These are phyloP conservation scores for Xanthoconium stramineum DNA, from an alignment of 768 basidiomycete species.

Conservation along the genomic window DNA sequence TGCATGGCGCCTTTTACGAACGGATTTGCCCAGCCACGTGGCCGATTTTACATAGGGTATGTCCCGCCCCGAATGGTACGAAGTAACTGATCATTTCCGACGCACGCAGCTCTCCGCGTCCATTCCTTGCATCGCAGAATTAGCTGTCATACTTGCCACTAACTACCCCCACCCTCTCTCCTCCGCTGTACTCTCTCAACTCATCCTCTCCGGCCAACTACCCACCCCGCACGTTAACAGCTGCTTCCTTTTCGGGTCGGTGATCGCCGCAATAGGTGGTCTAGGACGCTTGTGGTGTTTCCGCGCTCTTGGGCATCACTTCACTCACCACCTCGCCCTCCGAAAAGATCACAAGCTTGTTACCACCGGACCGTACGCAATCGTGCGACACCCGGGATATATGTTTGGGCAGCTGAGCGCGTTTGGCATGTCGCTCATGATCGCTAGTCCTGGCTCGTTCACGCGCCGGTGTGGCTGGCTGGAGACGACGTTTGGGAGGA, in stretches of 20 bases:
- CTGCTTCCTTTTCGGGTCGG: slow-evolving; percentile 30
- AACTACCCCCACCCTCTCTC: slow-evolving; percentile 17
- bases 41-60: slow-evolving; percentile 25
- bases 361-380: slow-evolving; percentile 34
- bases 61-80: not conserved
- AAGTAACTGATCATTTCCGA: slow-evolving; percentile 2
- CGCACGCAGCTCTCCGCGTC: slow-evolving; percentile 23
- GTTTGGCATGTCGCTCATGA: slow-evolving; percentile 31
- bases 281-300: slow-evolving; percentile 38
- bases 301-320: slow-evolving; percentile 30
- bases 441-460: slow-evolving; percentile 32
- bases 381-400: slow-evolving; percentile 38
- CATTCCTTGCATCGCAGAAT: slow-evolving; percentile 29
- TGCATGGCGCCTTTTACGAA: slow-evolving; percentile 22
- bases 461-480: slow-evolving; percentile 27
- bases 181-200: slow-evolving; percentile 18
- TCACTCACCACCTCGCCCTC: slow-evolving; percentile 35
- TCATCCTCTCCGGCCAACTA: slow-evolving; percentile 17
- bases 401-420: slow-evolving; percentile 21
- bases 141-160: slow-evolving; percentile 18
- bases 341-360: slow-evolving; percentile 30
- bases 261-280: slow-evolving; percentile 27
- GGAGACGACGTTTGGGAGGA: slow-evolving; percentile 12
- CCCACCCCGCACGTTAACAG: slow-evolving; percentile 21
- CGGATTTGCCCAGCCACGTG: slow-evolving; percentile 19